Conservation (phyloP, 768 basidiomycete species). For the Cystobasidium tubakii region DNA sequence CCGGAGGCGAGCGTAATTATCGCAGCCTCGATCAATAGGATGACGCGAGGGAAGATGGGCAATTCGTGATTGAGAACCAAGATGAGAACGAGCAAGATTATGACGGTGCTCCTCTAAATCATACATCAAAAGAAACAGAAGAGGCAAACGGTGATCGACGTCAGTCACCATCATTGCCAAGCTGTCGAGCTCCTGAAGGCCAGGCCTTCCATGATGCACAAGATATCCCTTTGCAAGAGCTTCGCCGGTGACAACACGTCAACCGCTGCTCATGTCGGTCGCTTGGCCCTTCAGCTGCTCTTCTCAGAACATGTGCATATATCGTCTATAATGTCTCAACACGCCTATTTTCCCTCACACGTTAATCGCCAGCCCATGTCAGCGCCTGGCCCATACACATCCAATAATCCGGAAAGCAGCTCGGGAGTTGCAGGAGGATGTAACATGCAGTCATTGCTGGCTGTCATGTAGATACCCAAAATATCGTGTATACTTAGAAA, state of each 20-base stretch:
- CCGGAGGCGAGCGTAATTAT: conserved; percentile 6
- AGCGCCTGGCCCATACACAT: neutral
- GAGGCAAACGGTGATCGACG: neutral
- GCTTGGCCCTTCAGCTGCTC: too few species aligned
- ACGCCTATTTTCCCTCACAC: conserved; percentile 2
- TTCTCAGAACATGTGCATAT: too few species aligned
- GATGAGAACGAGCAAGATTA: neutral
- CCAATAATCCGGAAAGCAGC: neutral
- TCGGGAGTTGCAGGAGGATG: neutral
- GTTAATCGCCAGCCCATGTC: neutral
- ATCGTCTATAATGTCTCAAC: neutral
- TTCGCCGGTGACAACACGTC: neutral
- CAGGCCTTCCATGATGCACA: neutral
- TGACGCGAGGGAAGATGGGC: conserved; percentile 27
- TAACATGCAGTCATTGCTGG: neutral
- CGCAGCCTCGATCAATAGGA: conserved; percentile 30
- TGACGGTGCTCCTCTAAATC: neutral
- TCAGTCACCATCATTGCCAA: neutral
- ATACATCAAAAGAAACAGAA: neutral
- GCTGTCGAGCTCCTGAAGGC: neutral
- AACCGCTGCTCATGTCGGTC: too few species aligned
- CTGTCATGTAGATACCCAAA: neutral
- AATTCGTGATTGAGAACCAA: neutral
- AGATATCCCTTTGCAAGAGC: neutral
- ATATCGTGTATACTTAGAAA: neutral